phyloP scores from a whole-genome alignment of 768 basidiomycete species.

The Plicaturopsis crispa region DNA sequence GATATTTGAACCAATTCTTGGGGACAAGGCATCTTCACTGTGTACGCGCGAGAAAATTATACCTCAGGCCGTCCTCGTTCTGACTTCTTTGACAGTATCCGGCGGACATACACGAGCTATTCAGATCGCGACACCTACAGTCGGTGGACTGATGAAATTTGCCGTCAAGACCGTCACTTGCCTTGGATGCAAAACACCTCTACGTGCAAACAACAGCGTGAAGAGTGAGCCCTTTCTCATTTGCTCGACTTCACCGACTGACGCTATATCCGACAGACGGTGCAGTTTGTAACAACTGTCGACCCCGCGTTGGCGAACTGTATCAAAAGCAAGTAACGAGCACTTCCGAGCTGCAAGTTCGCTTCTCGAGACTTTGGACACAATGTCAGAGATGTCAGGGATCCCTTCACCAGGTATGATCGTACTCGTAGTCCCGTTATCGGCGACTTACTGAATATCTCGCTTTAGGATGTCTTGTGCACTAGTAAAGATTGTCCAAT shows the following conservation, averaged over 20 bases:
- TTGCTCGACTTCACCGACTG: not conserved
- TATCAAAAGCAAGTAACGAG: conserved; percentile 83
- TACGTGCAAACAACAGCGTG: conserved; percentile 71
- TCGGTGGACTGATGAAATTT: conserved; percentile 98
- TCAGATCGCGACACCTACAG: conserved; percentile 92
- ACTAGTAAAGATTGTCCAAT: conserved; percentile 98
- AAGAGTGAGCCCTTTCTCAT: conserved; percentile 36
- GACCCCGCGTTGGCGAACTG: conserved; percentile 76
- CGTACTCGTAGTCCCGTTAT: too few relatives aligned
- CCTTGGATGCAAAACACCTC: conserved; percentile 88
- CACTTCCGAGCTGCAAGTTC: conserved; percentile 78
- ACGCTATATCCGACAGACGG: conserved; percentile 44
- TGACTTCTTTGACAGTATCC: conserved; percentile 50
- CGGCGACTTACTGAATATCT: too few relatives aligned
- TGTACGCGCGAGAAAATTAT: conserved; percentile 59
- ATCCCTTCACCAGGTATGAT: conserved; percentile 81
- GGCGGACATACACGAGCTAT: conserved; percentile 96
- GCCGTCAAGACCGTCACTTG: conserved; percentile 95
- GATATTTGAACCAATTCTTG: conserved; percentile 96
- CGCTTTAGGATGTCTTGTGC: conserved; percentile 90
- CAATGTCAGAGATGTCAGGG: conserved; percentile 99
- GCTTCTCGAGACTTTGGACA: conserved; percentile 94
- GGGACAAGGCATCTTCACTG: conserved; percentile 81
- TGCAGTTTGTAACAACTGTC: conserved; percentile 93
- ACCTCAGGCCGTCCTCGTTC: conserved; percentile 1